A percentile compares a stretch with the other conserved stretches of the same genome.
phyloP scores from a whole-genome alignment of 2,329 filamentous ascomycete species.

The Ascochyta clinopodiicola region DNA sequence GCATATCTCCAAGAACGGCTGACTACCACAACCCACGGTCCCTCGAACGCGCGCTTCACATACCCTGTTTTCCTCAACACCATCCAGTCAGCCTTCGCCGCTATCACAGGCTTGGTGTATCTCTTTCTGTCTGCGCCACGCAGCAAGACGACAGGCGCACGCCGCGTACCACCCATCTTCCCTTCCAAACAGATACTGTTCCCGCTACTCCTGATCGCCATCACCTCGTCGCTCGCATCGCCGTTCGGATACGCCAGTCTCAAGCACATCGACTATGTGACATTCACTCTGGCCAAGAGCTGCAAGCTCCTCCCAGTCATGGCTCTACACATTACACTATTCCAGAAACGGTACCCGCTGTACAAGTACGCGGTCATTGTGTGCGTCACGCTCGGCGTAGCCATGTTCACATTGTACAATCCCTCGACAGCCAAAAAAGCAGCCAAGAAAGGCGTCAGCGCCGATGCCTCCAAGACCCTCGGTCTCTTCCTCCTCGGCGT shows the following conservation, averaged over 20 bases:
- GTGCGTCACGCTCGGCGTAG: slow-evolving; percentile 89
- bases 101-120: slow-evolving; percentile 81
- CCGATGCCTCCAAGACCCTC: slow-evolving; percentile 69
- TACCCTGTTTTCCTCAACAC: slow-evolving; percentile 97
- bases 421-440: slow-evolving; percentile 53
- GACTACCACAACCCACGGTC: slow-evolving; percentile 86
- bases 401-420: slow-evolving; percentile 90
- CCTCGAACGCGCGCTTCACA: slow-evolving; percentile 72
- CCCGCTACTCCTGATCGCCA: slow-evolving; percentile 82
- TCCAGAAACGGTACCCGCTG: slow-evolving; percentile 84
- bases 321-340: slow-evolving; percentile 92
- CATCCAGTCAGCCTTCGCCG: slow-evolving; percentile 89
- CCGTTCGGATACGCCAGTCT: slow-evolving; percentile 94
- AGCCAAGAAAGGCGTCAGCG: slow-evolving; percentile 61
- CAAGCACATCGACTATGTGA: slow-evolving; percentile 95
- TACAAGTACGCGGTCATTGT: slow-evolving; percentile 97
- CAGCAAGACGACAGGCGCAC: slow-evolving; percentile 40
- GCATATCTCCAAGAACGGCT: slow-evolving; percentile 96
- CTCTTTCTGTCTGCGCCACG: slow-evolving; percentile 69
- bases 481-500: slow-evolving; percentile 83
- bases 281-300: slow-evolving; percentile 94
- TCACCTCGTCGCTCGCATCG: slow-evolving; percentile 88
- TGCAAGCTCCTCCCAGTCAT: slow-evolving; percentile 99
- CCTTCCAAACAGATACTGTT: slow-evolving; percentile 75
- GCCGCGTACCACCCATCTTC: slow-evolving; percentile 67